phyloP scores from a whole-genome alignment of 495 filamentous ascomycete genomes.

The Aspergillus affinis region DNA sequence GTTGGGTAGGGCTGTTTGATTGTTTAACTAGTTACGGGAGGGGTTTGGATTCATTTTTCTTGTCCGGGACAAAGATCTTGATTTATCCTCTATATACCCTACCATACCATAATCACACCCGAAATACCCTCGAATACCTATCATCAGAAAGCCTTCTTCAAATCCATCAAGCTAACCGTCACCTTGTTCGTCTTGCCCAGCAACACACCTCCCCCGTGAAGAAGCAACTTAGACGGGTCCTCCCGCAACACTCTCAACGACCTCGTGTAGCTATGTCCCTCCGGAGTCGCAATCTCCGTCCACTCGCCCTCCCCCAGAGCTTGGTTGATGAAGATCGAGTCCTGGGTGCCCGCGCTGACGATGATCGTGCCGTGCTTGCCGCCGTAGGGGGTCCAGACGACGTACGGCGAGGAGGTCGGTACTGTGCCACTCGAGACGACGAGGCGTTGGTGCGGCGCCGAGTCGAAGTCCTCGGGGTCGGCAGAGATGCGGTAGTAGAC shows the following conservation, averaged over 20 bases:
- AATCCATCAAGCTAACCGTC: constrained; percentile 33
- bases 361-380: constrained; percentile 59
- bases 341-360: constrained; percentile 50
- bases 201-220: constrained; percentile 33
- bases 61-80: no score
- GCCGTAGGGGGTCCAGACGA: constrained; percentile 53
- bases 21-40: no score
- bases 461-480: constrained; percentile 53
- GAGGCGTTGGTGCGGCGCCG: constrained; percentile 40
- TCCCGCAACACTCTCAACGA: constrained; percentile 45
- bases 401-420: constrained; percentile 56
- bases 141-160: constrained; percentile 16
- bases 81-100: no score
- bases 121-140: background rate
- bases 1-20: background rate
- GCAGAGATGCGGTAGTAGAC: constrained; percentile 56
- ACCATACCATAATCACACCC: no score
- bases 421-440: constrained; percentile 46
- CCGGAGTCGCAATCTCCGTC: constrained; percentile 50
- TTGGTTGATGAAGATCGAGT: constrained; percentile 58
- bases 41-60: background rate
- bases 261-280: constrained; percentile 50
- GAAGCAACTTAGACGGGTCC: constrained; percentile 22
- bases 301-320: constrained; percentile 56
- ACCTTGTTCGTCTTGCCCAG: constrained; percentile 27